Percentiles rank a stretch among this genome's conserved stretches.
phyloP scores from a whole-genome alignment of 1,284 basidiomycete species.

The Cryptococcus neoformans region DNA sequence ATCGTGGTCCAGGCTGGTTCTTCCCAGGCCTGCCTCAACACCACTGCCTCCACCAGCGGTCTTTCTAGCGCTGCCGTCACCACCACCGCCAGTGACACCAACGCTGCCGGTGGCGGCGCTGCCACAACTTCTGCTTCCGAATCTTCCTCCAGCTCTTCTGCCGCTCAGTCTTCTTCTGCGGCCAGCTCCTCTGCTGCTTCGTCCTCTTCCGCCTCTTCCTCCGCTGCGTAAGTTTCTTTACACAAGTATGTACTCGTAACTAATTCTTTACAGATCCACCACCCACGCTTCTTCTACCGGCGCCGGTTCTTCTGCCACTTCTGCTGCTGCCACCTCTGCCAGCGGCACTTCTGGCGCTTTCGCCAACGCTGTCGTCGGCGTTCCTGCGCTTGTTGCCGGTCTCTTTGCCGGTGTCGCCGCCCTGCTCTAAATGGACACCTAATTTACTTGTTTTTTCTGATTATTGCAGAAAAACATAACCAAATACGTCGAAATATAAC shows the following conservation, averaged over 20 bases:
- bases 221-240: not conserved
- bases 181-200: not conserved
- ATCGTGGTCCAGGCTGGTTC: constrained; percentile 34
- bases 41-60: constrained; percentile 22
- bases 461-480: too few relatives aligned
- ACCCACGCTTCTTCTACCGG: constrained; percentile 15
- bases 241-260: not conserved
- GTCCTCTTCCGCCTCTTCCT: not conserved
- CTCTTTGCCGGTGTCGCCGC: constrained; percentile 32
- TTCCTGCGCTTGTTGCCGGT: constrained; percentile 33
- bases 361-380: constrained; percentile 20
- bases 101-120: constrained; percentile 11
- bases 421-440: constrained; percentile 25
- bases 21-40: constrained; percentile 29
- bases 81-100: constrained; percentile 11
- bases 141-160: not conserved
- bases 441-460: too few relatives aligned
- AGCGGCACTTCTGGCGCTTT: constrained; percentile 20
- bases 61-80: constrained; percentile 18
- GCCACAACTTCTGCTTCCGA: constrained; percentile 2
- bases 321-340: constrained; percentile 16
- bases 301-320: constrained; percentile 11
- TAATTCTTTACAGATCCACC: constrained; percentile 1
- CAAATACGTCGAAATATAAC: too few relatives aligned
- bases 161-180: not conserved